These are phyloP conservation scores for Delitschia confertaspora DNA, from an alignment of 495 filamentous ascomycete genomes.

Conservation along the genomic window DNA sequence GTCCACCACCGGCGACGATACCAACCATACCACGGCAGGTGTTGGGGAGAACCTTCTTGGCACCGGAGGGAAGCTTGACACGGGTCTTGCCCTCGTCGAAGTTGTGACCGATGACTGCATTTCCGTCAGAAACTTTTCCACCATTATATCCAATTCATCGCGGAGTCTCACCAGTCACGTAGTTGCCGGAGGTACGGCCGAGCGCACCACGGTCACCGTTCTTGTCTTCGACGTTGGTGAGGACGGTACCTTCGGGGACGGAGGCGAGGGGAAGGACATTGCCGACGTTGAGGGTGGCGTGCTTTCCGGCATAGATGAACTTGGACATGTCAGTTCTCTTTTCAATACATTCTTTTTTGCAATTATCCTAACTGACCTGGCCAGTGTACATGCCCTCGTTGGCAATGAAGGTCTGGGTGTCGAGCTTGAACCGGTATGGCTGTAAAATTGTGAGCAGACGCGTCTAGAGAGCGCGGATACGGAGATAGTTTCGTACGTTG, in stretches of 20 bases:
- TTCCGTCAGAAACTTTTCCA: too few species aligned
- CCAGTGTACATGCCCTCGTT: slow-evolving; percentile 99
- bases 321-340: slow-evolving; percentile 6
- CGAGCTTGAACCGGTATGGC: slow-evolving; percentile 59
- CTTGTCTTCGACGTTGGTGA: slow-evolving; percentile 99
- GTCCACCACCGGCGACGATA: slow-evolving; percentile 97
- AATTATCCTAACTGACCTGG: slow-evolving; percentile 22
- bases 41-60: slow-evolving; percentile 97
- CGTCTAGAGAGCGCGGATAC: slow-evolving; percentile 75
- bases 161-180: too few species aligned
- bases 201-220: slow-evolving; percentile 90
- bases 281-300: slow-evolving; percentile 86
- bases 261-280: slow-evolving; percentile 91
- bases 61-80: slow-evolving; percentile 96
- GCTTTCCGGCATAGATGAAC: slow-evolving; percentile 99
- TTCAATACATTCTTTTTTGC: neutral
- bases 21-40: slow-evolving; percentile 94
- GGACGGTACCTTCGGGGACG: slow-evolving; percentile 96
- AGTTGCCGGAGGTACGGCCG: slow-evolving; percentile 95
- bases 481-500: slow-evolving; percentile 39
- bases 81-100: slow-evolving; percentile 98
- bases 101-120: slow-evolving; percentile 84
- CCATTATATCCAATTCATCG: too few species aligned
- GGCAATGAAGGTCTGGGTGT: slow-evolving; percentile 70
- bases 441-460: slow-evolving; percentile 13